These are phyloP conservation scores for Penicillium crystallinum DNA, from an alignment of 495 filamentous ascomycete species.

Conservation along the genomic window DNA sequence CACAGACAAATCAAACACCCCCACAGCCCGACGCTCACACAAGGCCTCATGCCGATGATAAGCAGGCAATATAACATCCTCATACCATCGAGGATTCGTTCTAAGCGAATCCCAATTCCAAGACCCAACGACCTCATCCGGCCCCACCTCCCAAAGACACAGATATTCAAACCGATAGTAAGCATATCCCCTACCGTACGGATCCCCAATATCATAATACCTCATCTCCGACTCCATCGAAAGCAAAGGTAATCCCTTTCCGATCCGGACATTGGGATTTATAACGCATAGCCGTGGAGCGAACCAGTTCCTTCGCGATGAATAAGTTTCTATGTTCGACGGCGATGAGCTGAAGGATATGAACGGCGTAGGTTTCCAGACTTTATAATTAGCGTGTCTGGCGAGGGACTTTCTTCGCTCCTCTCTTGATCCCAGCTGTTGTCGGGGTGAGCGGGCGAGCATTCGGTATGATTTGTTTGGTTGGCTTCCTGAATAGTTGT, in stretches of 20 bases:
- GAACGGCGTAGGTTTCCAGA: background rate
- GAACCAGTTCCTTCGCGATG: background rate
- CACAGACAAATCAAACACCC: too few species aligned
- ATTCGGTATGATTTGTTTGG: background rate
- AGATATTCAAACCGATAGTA: slow-evolving; percentile 4
- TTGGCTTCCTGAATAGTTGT: background rate
- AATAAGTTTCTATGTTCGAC: background rate
- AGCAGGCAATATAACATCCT: background rate
- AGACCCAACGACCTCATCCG: background rate
- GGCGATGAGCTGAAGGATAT: background rate
- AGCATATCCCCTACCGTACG: background rate
- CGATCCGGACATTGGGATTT: slow-evolving; percentile 3
- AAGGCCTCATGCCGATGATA: too few species aligned
- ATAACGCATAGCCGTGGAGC: background rate
- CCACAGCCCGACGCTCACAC: too few species aligned
- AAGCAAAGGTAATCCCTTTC: background rate
- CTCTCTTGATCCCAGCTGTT: background rate
- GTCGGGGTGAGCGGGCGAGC: background rate
- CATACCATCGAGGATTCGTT: background rate
- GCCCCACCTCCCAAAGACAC: slow-evolving; percentile 4
- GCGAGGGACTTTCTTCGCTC: background rate
- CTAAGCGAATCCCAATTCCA: background rate
- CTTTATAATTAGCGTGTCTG: background rate
- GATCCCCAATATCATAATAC: background rate
- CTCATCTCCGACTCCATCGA: background rate